A percentile compares a stretch with the other conserved stretches of the same genome.
These are phyloP conservation scores for Candida silvicultrix DNA, from an alignment of 805 yeast genomes.

Conservation along the genomic window DNA sequence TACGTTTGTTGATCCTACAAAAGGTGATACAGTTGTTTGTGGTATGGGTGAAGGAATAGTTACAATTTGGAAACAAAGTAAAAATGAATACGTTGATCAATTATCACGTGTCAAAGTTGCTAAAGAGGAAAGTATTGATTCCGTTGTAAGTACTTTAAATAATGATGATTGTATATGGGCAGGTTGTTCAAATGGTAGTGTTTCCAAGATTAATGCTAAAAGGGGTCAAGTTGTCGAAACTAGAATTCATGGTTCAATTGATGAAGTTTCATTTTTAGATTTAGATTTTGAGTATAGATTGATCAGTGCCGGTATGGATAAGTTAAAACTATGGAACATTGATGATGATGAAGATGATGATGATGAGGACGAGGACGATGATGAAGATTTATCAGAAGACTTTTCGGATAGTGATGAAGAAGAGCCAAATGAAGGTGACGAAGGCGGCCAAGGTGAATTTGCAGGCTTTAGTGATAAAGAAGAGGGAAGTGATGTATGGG, in stretches of 20 bases:
- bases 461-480: conserved; percentile 6
- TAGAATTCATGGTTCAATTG: conserved; percentile 59
- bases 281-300: conserved; percentile 76
- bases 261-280: conserved; percentile 74
- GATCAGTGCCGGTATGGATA: conserved; percentile 79
- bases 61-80: conserved; percentile 76
- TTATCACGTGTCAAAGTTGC: conserved; percentile 65
- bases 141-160: conserved; percentile 37
- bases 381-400: conserved; percentile 3
- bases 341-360: conserved; percentile 26
- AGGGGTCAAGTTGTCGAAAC: conserved; percentile 58
- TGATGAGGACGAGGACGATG: conserved; percentile 20
- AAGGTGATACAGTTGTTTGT: conserved; percentile 60
- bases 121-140: conserved; percentile 68
- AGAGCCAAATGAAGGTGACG: conserved; percentile 17
- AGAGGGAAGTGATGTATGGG: conserved; percentile 18
- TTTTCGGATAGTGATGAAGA: conserved; percentile 10
- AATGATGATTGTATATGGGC: conserved; percentile 58
- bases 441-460: conserved; percentile 3
- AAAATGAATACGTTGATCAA: conserved; percentile 71
- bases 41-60: conserved; percentile 90
- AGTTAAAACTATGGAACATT: conserved; percentile 68
- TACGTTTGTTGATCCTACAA: conserved; percentile 56
- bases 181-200: conserved; percentile 72
- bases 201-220: conserved; percentile 61